Evolutionary conservation across 2,329 filamentous ascomycete genomes (phyloP).

Genomic region (Trichoderma endophyticum): DNA sequence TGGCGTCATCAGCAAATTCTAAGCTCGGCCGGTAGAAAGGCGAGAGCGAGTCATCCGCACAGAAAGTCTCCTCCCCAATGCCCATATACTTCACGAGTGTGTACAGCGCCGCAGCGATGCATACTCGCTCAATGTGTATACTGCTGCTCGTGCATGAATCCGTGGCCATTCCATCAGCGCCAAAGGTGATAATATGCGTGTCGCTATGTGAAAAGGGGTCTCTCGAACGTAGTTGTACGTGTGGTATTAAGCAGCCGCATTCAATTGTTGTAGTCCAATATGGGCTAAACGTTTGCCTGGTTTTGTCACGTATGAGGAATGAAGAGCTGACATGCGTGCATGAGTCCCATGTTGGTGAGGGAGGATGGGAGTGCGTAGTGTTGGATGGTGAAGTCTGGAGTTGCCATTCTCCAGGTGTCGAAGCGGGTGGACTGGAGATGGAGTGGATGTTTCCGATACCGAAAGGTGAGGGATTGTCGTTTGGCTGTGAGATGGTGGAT

Average conservation of each 20-base stretch:
- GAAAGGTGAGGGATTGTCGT: not conserved
- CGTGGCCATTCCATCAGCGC: not conserved
- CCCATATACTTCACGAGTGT: not conserved
- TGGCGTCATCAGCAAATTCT: not conserved
- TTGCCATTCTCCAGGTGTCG: not conserved
- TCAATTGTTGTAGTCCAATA: not conserved
- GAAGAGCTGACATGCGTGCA: not conserved
- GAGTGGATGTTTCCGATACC: not conserved
- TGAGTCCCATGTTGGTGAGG: not conserved
- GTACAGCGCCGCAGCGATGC: not conserved
- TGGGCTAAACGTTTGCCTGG: not conserved
- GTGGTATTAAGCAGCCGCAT: not conserved
- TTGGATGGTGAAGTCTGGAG: not conserved
- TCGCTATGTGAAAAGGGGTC: not conserved
- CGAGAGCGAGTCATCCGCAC: not conserved
- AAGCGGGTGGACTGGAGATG: not conserved
- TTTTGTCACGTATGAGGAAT: not conserved
- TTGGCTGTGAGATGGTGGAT: not conserved
- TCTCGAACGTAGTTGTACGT: not conserved
- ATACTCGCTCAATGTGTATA: not conserved
- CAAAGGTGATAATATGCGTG: not conserved
- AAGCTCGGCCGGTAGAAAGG: not conserved
- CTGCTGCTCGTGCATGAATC: not conserved
- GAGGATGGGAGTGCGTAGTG: not conserved
- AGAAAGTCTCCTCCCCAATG: not conserved